Percentiles rank a stretch among this genome's conserved stretches.
Evolutionary conservation across 1,139 yeast species (phyloP).

Genomic region (Saccharomyces pastorianus): DNA sequence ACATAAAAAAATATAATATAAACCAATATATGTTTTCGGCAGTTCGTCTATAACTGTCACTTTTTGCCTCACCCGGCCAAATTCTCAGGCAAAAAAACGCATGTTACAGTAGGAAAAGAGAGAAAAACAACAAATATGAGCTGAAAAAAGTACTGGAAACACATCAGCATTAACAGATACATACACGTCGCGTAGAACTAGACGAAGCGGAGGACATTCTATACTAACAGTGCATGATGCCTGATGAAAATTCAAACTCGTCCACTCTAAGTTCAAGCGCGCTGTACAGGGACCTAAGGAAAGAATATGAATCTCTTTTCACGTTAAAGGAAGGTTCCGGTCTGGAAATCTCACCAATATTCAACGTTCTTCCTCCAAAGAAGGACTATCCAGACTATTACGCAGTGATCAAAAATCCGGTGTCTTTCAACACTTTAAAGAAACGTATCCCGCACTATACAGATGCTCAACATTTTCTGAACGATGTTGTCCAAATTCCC

Average conservation of each 20-base stretch:
- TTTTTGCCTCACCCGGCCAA: neutral
- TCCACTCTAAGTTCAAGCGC: neutral
- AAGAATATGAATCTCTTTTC: constrained; percentile 31
- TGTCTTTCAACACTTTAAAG: too few relatives aligned
- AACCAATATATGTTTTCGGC: neutral
- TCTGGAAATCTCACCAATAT: too few relatives aligned
- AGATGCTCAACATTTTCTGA: too few relatives aligned
- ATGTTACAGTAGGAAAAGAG: neutral
- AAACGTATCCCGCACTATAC: too few relatives aligned
- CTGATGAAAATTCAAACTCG: neutral
- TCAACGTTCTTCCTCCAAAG: too few relatives aligned
- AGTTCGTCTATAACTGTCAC: neutral
- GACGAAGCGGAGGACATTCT: neutral
- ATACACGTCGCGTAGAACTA: neutral
- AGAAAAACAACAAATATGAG: neutral
- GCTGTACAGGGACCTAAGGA: constrained; percentile 15
- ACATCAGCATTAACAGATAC: neutral
- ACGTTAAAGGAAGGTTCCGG: constrained; percentile 34
- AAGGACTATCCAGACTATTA: too few relatives aligned
- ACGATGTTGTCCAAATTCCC: too few relatives aligned
- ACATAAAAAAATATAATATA: neutral
- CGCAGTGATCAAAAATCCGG: too few relatives aligned
- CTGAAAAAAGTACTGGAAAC: neutral
- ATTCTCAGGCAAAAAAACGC: neutral
- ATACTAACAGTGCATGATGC: neutral